Evolutionary conservation across 2,329 filamentous ascomycete species (phyloP).

Genomic region (Diaporthe vaccinii): DNA sequence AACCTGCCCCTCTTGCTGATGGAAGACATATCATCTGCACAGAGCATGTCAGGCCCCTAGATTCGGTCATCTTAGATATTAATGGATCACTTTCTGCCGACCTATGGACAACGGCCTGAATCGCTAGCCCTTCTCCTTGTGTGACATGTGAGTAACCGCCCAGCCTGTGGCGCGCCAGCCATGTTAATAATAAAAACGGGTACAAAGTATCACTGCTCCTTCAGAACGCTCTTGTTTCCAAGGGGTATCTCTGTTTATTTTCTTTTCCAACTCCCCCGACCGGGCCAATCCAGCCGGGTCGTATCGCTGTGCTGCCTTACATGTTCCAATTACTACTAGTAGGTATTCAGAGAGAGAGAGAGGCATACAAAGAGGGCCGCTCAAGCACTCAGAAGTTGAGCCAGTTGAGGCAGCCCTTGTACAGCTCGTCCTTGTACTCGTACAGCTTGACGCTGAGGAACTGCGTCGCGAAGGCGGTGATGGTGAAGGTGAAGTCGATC

Average conservation of each 20-base stretch:
- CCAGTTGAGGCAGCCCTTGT: slow-evolving; percentile 34
- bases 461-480: slow-evolving; percentile 38
- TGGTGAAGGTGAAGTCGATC: slow-evolving; percentile 33
- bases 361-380: background rate
- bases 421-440: slow-evolving; percentile 34
- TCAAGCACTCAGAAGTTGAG: background rate
- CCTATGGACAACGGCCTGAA: background rate
- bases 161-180: slow-evolving; percentile 14
- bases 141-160: slow-evolving; percentile 9
- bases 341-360: background rate
- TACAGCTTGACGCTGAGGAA: slow-evolving; percentile 34
- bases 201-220: background rate
- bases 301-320: background rate
- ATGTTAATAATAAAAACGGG: background rate
- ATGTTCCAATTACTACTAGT: background rate
- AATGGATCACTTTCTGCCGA: slow-evolving; percentile 29
- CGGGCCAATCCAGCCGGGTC: slow-evolving; percentile 11
- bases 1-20: background rate
- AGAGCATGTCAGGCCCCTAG: background rate
- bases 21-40: background rate
- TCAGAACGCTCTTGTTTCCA: slow-evolving; percentile 26
- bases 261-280: background rate
- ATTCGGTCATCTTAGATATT: slow-evolving; percentile 24
- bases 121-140: background rate
- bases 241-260: slow-evolving; percentile 12